Evolutionary conservation across 83 land plant genomes (phyloP).

Genomic region (Picea abies): DNA sequence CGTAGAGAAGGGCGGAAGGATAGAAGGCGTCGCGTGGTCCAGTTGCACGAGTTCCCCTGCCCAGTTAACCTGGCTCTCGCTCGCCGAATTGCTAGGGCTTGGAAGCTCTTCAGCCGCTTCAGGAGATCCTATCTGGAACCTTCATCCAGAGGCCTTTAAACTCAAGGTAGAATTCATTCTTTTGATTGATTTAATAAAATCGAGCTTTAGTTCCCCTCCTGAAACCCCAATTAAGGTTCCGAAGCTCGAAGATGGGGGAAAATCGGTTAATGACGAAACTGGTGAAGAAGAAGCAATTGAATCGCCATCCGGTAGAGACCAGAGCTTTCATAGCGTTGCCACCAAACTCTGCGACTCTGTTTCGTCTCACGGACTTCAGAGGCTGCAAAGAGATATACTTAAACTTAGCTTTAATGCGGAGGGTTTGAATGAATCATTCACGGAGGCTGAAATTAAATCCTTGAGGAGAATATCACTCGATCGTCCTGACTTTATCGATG

Average conservation of each 20-base stretch:
- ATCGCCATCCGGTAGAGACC: background rate
- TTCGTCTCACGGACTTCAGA: conserved; percentile 24
- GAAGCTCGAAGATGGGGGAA: no score
- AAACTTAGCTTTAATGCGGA: background rate
- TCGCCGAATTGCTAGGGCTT: conserved; percentile 44
- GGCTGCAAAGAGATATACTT: conserved; percentile 31
- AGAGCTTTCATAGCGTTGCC: no score
- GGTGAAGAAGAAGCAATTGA: background rate
- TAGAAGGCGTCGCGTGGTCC: conserved; percentile 48
- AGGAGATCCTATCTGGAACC: conserved; percentile 22
- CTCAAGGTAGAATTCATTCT: conserved; percentile 54
- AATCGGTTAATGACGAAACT: no score
- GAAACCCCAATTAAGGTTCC: background rate
- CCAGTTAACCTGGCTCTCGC: conserved; percentile 48
- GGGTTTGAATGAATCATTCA: background rate
- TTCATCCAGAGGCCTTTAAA: conserved; percentile 28
- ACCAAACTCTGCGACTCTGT: conserved; percentile 20
- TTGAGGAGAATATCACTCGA: conserved; percentile 34
- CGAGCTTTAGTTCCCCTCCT: conserved; percentile 11
- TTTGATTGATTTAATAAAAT: conserved; percentile 29
- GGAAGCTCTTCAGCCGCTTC: conserved; percentile 7
- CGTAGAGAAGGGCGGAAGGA: conserved; percentile 43
- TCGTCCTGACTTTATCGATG: conserved; percentile 46
- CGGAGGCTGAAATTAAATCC: conserved; percentile 34
- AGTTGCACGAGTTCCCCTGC: conserved; percentile 51